A percentile compares a stretch with the other conserved stretches of the same genome.
Evolutionary conservation across 352 stramenopile species (phyloP).

Genomic region (Globisporangium alternatum): DNA sequence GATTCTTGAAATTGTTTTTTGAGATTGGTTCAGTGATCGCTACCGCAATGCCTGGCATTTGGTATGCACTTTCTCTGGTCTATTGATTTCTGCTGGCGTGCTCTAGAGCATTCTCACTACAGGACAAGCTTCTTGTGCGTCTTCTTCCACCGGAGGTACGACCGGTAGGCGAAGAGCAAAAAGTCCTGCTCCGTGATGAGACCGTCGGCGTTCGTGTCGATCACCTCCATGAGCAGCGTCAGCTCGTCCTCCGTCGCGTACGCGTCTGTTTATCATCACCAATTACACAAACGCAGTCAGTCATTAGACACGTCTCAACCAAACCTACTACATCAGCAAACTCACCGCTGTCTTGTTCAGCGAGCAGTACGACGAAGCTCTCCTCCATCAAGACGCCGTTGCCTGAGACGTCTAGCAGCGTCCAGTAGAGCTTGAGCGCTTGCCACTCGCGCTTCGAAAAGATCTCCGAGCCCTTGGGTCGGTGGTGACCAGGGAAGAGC

Average conservation of each 20-base stretch:
- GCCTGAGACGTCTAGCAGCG: slow-evolving; percentile 62
- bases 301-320: not conserved
- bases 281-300: slow-evolving; percentile 10
- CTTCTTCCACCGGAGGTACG: slow-evolving; percentile 66
- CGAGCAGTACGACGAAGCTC: slow-evolving; percentile 76
- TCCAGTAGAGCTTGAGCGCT: slow-evolving; percentile 73
- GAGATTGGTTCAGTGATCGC: not conserved
- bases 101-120: not conserved
- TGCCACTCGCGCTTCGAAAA: slow-evolving; percentile 77
- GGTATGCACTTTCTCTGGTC: not conserved
- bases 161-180: slow-evolving; percentile 77
- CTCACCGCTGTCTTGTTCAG: slow-evolving; percentile 77
- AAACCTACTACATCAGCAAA: not conserved
- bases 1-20: not conserved
- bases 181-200: slow-evolving; percentile 82
- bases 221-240: slow-evolving; percentile 69
- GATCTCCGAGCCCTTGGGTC: slow-evolving; percentile 32
- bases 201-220: slow-evolving; percentile 75
- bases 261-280: slow-evolving; percentile 40
- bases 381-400: slow-evolving; percentile 74
- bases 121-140: slow-evolving; percentile 11
- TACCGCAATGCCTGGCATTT: not conserved
- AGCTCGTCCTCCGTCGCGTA: slow-evolving; percentile 84
- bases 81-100: not conserved
- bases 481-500: slow-evolving; percentile 3